Evolutionary conservation across 116 monocot genomes (phyloP), one percentile per base, ranked within the genome.

Genomic region (Trichopus zeylanicus): DNA sequence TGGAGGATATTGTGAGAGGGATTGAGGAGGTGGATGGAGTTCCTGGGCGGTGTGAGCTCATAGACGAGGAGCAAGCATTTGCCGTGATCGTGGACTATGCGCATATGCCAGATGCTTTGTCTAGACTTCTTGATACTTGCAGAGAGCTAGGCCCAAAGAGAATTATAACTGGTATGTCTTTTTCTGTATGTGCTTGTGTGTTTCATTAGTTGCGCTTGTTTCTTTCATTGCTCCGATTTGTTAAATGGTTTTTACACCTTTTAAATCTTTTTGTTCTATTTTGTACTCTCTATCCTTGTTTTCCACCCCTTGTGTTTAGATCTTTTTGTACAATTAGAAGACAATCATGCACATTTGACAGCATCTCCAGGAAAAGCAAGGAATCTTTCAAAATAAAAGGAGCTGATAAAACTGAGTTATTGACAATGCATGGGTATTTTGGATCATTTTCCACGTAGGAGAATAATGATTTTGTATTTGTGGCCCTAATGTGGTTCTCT

Each of bases 41-140:
- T 63, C 90, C 91, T 0, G 97, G 97, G 29, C 84, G 91, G 65
- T 90, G 76, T 57, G 97, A 97, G 51, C 65, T 97, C 55, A 84
- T 97, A 53, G 87, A 90, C 56, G 95, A 95, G 69, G 95, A 87
- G 34, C 95, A 95, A 71, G 78, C 90, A 15, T 95, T 86, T 84
- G 86, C 80, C 5, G 95, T 95, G 30, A 71, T 95, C 29, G 95
- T 95, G 39, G 95, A 95, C 67, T 61, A 86, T 86, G 90, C 95
- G 23, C 70, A 69, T 55, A 81, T 87, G 25, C 79, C 95, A n/a
- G 79, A 87, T 64, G 71, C 70, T 34, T 63, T 95, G 30, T 87
- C 90, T 0, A 59, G 38, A 20, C 59, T 59, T 39, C 59, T 59
- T 21, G 59, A 59, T 59, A 38, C 59, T 42, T 59, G 59, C 38